Percentiles rank a stretch among this genome's conserved stretches.
phyloP scores from a whole-genome alignment of 495 filamentous ascomycete genomes.

The Aspergillus saccharolyticus region DNA sequence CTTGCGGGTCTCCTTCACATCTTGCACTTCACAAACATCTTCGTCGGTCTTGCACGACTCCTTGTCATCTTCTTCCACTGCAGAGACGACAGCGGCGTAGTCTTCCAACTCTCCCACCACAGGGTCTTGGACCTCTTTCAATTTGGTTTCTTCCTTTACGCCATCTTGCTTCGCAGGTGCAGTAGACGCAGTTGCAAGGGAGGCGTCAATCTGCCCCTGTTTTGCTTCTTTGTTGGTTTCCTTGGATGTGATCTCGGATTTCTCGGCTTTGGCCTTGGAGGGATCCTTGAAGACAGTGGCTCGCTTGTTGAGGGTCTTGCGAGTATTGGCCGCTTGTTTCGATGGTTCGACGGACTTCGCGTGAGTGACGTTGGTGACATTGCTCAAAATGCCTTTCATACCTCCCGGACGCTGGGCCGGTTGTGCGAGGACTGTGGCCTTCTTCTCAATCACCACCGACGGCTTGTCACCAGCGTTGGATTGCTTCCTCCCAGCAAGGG shows the following conservation, averaged over 20 bases:
- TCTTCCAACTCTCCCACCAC: conserved; percentile 19
- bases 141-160: conserved; percentile 5
- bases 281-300: conserved; percentile 64
- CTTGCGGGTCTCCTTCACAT: conserved; percentile 10
- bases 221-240: conserved; percentile 23
- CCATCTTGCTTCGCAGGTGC: conserved; percentile 12
- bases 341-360: conserved; percentile 31
- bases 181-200: conserved; percentile 3
- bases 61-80: conserved; percentile 15
- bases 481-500: conserved; percentile 44
- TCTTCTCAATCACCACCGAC: conserved; percentile 37
- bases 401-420: conserved; percentile 61
- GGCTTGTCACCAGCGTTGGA: conserved; percentile 41
- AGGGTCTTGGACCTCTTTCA: conserved; percentile 5
- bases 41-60: conserved; percentile 19
- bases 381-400: conserved; percentile 42
- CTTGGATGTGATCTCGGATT: conserved; percentile 33
- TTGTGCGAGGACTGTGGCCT: conserved; percentile 47
- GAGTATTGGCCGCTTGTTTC: conserved; percentile 36
- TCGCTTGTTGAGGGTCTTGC: conserved; percentile 55
- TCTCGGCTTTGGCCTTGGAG: conserved; percentile 30
- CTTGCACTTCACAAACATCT: conserved; percentile 26
- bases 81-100: conserved; percentile 10
- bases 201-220: conserved; percentile 14
- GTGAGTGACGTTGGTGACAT: conserved; percentile 35